These are phyloP conservation scores for Monosporascus sp. DNA, from an alignment of 2,329 filamentous ascomycete species.

Conservation along the genomic window DNA sequence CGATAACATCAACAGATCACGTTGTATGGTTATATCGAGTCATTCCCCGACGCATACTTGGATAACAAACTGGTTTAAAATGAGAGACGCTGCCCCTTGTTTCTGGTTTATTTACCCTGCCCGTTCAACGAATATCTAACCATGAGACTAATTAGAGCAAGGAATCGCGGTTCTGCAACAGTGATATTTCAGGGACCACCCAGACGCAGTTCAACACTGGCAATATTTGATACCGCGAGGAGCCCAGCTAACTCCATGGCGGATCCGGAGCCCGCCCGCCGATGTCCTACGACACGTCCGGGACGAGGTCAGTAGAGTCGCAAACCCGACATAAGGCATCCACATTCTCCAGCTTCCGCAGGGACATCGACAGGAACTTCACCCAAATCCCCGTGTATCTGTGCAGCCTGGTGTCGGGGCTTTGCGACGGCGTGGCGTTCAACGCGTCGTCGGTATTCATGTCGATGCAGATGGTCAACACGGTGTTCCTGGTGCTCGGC, in stretches of 20 bases:
- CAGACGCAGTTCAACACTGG: no score
- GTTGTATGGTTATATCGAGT: no score
- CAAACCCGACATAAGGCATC: neutral
- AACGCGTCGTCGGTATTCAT: slow-evolving; percentile 35
- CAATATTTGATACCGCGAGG: no score
- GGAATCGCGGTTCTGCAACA: no score
- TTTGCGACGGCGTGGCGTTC: slow-evolving; percentile 36
- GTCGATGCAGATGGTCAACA: slow-evolving; percentile 50
- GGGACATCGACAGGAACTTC: slow-evolving; percentile 5
- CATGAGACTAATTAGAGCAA: no score
- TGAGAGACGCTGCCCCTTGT: no score
- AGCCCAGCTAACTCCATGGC: neutral
- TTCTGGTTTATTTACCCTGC: no score
- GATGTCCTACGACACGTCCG: slow-evolving; percentile 3
- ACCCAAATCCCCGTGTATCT: slow-evolving; percentile 34
- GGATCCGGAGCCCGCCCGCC: slow-evolving; percentile 1
- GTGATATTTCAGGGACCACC: no score
- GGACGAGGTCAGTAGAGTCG: neutral
- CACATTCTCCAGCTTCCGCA: neutral
- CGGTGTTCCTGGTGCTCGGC: slow-evolving; percentile 57
- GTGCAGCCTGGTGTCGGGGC: slow-evolving; percentile 33
- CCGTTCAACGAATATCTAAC: no score
- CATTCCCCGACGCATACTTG: no score
- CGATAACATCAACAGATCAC: no score
- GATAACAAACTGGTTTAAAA: no score